These are phyloP conservation scores for Pelargonium myrrhifolium DNA, from an alignment of 441 rosid genomes.

Conservation along the genomic window DNA sequence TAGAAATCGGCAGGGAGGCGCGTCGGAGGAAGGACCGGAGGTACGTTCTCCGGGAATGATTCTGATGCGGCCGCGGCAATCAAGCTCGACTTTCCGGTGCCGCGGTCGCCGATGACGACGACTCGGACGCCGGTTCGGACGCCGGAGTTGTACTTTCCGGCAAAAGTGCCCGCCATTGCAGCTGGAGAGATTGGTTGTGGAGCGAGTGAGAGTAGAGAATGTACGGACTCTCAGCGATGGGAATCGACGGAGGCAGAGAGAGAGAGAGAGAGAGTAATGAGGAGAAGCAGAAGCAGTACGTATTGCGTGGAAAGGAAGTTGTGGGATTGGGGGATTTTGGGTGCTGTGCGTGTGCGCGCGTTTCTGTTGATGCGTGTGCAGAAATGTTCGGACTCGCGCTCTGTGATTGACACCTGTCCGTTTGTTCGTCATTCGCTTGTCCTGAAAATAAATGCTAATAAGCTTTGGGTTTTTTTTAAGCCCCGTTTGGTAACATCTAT, in stretches of 20 bases:
- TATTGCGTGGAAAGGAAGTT: too few species aligned
- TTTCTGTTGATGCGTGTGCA: too few species aligned
- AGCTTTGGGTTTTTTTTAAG: too few species aligned
- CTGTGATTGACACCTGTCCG: too few species aligned
- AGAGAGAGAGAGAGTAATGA: background rate
- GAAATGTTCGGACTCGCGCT: too few species aligned
- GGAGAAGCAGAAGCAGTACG: background rate
- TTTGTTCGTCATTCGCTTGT: too few species aligned
- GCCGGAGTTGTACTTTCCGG: constrained; percentile 39
- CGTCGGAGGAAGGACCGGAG: constrained; percentile 49
- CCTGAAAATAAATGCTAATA: too few species aligned
- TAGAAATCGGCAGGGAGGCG: constrained; percentile 54
- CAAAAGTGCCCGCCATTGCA: background rate
- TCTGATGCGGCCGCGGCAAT: constrained; percentile 53
- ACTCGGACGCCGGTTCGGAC: constrained; percentile 50
- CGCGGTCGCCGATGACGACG: constrained; percentile 57
- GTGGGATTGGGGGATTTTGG: too few species aligned
- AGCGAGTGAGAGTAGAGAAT: background rate
- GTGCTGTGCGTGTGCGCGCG: too few species aligned
- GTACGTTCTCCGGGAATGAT: constrained; percentile 47
- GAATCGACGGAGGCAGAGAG: background rate
- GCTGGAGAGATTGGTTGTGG: background rate
- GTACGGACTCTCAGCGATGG: background rate
- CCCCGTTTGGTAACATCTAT: too few species aligned
- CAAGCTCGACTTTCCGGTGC: constrained; percentile 66